A percentile compares a stretch with the other conserved stretches of the same genome.
Conservation (phyloP, 2,329 filamentous ascomycete species). For the Chaetomium globosum region DNA sequence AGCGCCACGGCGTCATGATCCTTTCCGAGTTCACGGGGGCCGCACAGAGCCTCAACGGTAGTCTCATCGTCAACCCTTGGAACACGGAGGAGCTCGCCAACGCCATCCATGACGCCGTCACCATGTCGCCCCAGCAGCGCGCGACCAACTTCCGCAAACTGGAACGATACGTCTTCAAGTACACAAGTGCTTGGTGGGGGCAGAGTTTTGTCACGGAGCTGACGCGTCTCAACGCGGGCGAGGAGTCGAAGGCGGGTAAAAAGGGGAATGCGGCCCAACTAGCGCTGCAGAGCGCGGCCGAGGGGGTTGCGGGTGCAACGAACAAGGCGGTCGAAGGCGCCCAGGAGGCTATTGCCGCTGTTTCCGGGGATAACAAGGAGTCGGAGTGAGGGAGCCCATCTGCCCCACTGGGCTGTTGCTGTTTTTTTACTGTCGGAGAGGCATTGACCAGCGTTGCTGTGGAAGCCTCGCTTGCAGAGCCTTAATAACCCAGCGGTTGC, state of each 20-base stretch:
- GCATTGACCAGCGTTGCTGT: background rate
- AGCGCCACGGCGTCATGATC: conserved; percentile 90
- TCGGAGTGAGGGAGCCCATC: background rate
- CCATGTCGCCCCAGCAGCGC: conserved; percentile 88
- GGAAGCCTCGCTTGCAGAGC: background rate
- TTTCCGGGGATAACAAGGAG: conserved; percentile 17
- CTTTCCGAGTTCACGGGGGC: conserved; percentile 96
- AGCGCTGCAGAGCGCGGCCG: conserved; percentile 26
- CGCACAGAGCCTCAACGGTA: conserved; percentile 90
- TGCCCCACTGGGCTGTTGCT: background rate
- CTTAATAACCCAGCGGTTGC: background rate
- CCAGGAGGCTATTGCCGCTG: conserved; percentile 23
- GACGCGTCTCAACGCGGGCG: conserved; percentile 52
- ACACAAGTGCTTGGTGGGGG: conserved; percentile 97
- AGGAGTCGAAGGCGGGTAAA: conserved; percentile 27
- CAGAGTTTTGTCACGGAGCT: conserved; percentile 89
- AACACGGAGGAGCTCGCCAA: conserved; percentile 95
- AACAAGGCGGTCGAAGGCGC: conserved; percentile 28
- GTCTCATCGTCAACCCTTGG: conserved; percentile 96
- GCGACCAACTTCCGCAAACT: conserved; percentile 87
- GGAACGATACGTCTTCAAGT: conserved; percentile 94
- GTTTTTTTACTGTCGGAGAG: background rate
- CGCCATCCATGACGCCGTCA: conserved; percentile 93
- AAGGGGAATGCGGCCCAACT: conserved; percentile 21
- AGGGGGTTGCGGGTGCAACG: conserved; percentile 29